phyloP scores from a whole-genome alignment of 345 rosid species.

The Clarkia xantiana region DNA sequence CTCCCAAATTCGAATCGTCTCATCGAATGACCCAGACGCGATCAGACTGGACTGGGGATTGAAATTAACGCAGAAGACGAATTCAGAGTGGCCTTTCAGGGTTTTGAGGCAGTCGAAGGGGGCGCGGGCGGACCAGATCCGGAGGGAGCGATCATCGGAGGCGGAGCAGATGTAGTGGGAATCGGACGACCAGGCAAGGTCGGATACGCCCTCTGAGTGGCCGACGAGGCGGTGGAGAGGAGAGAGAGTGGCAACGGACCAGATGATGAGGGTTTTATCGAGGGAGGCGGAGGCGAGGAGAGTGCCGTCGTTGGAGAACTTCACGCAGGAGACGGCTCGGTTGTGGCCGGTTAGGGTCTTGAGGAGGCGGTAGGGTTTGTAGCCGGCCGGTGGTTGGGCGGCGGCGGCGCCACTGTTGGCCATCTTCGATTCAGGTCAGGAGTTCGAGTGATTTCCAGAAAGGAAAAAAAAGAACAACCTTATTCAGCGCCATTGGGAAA shows the following conservation, averaged over 20 bases:
- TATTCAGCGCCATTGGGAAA: too few relatives aligned
- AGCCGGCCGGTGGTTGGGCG: conserved; percentile 15
- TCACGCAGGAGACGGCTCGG: conserved; percentile 75
- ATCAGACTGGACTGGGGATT: conserved; percentile 75
- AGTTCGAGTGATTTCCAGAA: too few relatives aligned
- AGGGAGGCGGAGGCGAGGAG: conserved; percentile 83
- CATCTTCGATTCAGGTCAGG: neutral
- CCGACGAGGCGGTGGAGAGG: conserved; percentile 55
- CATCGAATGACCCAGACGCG: conserved; percentile 80
- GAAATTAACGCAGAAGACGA: conserved; percentile 87
- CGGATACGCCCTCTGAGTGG: conserved; percentile 67
- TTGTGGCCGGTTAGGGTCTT: conserved; percentile 53
- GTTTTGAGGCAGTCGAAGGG: conserved; percentile 79
- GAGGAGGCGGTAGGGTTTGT: conserved; percentile 47
- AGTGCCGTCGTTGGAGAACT: conserved; percentile 77
- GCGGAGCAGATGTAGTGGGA: conserved; percentile 95
- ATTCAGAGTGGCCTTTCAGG: conserved; percentile 59
- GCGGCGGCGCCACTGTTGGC: conserved; percentile 13
- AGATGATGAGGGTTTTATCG: conserved; percentile 66
- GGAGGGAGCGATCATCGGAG: conserved; percentile 81
- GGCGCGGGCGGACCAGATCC: conserved; percentile 84
- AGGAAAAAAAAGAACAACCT: too few relatives aligned
- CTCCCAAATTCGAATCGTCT: conserved; percentile 85
- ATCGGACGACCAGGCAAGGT: conserved; percentile 91
- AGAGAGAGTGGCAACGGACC: conserved; percentile 50